Evolutionary conservation across 176 grass and related monocot species (phyloP), one percentile per base, ranked within the genome.

Genomic region (Triticum turgidum): DNA sequence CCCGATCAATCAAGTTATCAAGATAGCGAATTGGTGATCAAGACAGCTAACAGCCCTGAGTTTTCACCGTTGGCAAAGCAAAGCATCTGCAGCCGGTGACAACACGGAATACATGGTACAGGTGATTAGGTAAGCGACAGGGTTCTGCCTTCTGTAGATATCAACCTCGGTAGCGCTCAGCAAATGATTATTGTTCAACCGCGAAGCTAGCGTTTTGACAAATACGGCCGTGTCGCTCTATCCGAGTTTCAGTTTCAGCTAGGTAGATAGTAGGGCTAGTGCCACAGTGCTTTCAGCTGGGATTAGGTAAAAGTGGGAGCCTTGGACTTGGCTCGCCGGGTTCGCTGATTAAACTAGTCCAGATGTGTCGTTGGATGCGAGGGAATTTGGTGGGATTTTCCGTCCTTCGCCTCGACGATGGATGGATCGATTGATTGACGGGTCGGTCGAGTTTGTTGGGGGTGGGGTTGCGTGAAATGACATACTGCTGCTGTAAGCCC

Each of bases 301-400:
- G 80, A 83, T 64, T 87, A 37, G 80, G 84, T 83, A 68, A 45
- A 45, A 45, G 8, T 52, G 80, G 35, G 35, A 35, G 34, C 34
- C 4, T 35, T 35, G 4, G 34, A 87, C 72, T 83, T 45, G 42
- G 10, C 11, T 11, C 44, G 44, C 44, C 44, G 29, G 25, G 47
- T 22, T 38, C 80, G 4, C 12, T 6, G 64, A 70, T 14, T 70
- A 91, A 87, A 81, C 76, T 72, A 82, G 42, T 44, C 54, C 34
- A 22, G 41, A 70, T 10, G 83, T 34, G 13, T 21, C 82, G 78
- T 85, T 88, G 33, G 65, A 37, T 81, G 81, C 77, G 76, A 70
- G 30, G 5, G 82, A 88, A 85, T 72, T 88, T 85, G 90, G 86
- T 91, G 82, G 85, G 90, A 88, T 91, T 91, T 81, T 20, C 24